Percentiles rank a stretch among this genome's conserved stretches.
phyloP scores from a whole-genome alignment of 139 green algal genomes.

The Diplosphaera chodatii region DNA sequence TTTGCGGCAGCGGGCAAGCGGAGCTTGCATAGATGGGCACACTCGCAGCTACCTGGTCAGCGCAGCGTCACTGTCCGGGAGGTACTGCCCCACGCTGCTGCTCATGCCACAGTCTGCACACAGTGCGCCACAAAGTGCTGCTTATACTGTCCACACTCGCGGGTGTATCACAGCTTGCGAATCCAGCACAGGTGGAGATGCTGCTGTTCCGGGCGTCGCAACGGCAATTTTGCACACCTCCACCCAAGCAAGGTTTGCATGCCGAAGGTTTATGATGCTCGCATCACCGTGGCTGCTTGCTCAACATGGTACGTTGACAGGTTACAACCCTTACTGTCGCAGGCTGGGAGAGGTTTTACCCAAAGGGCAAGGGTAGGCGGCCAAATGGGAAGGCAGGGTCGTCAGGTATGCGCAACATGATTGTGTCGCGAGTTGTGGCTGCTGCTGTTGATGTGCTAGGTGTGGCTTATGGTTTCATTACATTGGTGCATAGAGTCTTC shows the following conservation, averaged over 20 bases:
- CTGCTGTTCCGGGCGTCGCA: background rate
- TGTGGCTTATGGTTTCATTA: background rate
- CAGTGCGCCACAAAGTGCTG: no score
- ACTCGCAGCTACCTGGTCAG: background rate
- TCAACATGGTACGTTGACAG: no score
- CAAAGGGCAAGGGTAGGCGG: conserved; percentile 32
- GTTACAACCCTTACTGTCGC: background rate
- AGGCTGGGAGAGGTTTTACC: conserved; percentile 51
- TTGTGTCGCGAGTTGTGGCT: no score
- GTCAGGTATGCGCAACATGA: background rate
- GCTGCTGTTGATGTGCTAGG: no score
- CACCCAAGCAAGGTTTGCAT: background rate
- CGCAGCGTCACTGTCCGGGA: background rate
- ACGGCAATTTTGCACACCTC: background rate
- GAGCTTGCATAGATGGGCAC: background rate
- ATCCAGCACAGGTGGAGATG: background rate
- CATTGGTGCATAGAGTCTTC: background rate
- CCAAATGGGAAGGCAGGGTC: conserved; percentile 16
- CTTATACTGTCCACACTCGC: no score
- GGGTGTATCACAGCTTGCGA: background rate
- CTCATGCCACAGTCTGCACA: no score
- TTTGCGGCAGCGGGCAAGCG: no score
- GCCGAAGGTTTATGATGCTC: background rate
- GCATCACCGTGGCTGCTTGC: no score
- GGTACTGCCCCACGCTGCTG: background rate